Percentiles rank a stretch among this genome's conserved stretches.
phyloP scores from a whole-genome alignment of 352 stramenopile species.

The Globisporangium sylvaticum region DNA sequence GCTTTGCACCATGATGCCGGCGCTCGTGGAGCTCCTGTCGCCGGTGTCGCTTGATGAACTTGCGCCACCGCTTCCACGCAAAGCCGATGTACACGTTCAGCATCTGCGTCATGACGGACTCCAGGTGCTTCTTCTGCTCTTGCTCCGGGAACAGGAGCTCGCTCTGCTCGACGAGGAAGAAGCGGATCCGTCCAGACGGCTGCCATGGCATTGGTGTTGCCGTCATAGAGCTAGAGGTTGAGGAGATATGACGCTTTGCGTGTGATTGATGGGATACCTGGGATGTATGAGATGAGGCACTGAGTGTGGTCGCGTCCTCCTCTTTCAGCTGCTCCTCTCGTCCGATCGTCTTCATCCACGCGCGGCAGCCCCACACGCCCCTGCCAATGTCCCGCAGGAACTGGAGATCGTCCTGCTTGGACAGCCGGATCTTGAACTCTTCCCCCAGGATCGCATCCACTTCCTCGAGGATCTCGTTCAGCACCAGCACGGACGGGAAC shows the following conservation, averaged over 20 bases:
- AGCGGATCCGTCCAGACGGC: slow-evolving; percentile 39
- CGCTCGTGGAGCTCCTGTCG: slow-evolving; percentile 28
- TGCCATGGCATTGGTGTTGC: slow-evolving; percentile 28
- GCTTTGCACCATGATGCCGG: slow-evolving; percentile 17
- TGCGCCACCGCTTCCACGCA: slow-evolving; percentile 49
- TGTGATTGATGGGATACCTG: slow-evolving; percentile 1
- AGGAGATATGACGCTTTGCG: not conserved
- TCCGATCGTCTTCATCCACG: slow-evolving; percentile 47
- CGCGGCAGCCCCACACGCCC: slow-evolving; percentile 36
- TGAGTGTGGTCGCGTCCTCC: slow-evolving; percentile 32
- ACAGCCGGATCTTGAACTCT: slow-evolving; percentile 42
- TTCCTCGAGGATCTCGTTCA: slow-evolving; percentile 49
- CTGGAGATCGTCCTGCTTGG: slow-evolving; percentile 26
- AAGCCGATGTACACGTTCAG: slow-evolving; percentile 61
- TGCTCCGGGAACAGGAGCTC: slow-evolving; percentile 39
- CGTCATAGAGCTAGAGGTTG: not conserved
- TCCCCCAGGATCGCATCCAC: slow-evolving; percentile 32
- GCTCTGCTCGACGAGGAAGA: slow-evolving; percentile 44
- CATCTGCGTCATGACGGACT: slow-evolving; percentile 48
- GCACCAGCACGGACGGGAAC: slow-evolving; percentile 38
- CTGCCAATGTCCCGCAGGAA: slow-evolving; percentile 35
- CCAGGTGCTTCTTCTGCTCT: slow-evolving; percentile 36
- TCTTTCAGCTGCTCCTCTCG: slow-evolving; percentile 37
- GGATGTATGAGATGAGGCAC: not conserved
- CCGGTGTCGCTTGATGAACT: slow-evolving; percentile 37